These are phyloP conservation scores for Hylodesmum podocarpum DNA, from an alignment of 306 rosid genomes.

Conservation along the genomic window DNA sequence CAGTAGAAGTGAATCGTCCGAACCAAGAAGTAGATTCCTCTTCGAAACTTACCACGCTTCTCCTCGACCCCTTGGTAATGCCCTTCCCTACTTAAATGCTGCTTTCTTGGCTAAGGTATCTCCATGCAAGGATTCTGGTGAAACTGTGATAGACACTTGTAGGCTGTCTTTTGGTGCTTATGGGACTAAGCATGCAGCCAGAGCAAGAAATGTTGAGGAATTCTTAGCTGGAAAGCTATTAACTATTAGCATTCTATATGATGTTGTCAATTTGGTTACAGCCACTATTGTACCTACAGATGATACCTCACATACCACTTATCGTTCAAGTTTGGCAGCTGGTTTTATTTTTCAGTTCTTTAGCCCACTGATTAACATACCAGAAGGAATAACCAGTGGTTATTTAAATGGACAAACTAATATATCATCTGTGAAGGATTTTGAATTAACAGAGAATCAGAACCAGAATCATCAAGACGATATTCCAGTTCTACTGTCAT, in stretches of 20 bases:
- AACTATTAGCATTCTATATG: constrained; percentile 45
- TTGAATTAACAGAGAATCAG: constrained; percentile 28
- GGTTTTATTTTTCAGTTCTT: constrained; percentile 81
- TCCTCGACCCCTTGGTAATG: constrained; percentile 83
- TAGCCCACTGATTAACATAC: constrained; percentile 42
- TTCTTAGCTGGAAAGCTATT: constrained; percentile 57
- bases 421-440: not conserved
- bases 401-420: constrained; percentile 19
- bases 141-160: constrained; percentile 47
- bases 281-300: constrained; percentile 49
- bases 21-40: constrained; percentile 33
- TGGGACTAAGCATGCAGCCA: constrained; percentile 67
- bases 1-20: constrained; percentile 30
- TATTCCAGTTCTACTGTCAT: constrained; percentile 42
- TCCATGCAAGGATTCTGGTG: constrained; percentile 42
- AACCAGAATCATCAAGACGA: constrained; percentile 21
- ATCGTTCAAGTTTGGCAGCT: constrained; percentile 71
- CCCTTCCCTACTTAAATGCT: constrained; percentile 72
- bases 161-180: constrained; percentile 73
- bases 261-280: constrained; percentile 55
- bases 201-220: constrained; percentile 71
- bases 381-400: constrained; percentile 28
- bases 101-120: constrained; percentile 77
- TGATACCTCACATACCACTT: constrained; percentile 55
- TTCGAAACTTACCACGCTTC: constrained; percentile 85